Percentiles rank a stretch among this genome's conserved stretches.
Evolutionary conservation across 2,329 filamentous ascomycete species (phyloP).

Genomic region (Sordariomycetes sp.): DNA sequence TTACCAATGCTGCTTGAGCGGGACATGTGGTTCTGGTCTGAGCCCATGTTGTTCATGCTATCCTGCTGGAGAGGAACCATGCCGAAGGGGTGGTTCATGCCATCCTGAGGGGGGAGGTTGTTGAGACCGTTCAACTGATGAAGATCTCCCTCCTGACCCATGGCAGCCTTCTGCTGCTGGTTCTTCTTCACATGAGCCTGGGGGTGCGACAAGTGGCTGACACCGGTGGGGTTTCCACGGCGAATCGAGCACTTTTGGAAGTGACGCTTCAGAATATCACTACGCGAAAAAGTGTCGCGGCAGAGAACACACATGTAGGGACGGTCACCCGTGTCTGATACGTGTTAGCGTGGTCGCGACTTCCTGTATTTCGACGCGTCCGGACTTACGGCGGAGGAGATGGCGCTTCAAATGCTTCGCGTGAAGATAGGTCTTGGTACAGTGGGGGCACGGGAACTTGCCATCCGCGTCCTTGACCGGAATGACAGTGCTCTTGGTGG

Average conservation of each 20-base stretch:
- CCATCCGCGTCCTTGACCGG: conserved; percentile 94
- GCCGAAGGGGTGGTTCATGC: conserved; percentile 48
- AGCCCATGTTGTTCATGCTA: conserved; percentile 49
- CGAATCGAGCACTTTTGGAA: conserved; percentile 98
- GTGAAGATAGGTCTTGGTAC: conserved; percentile 95
- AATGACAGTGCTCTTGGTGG: conserved; percentile 71
- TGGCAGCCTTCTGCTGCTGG: conserved; percentile 45
- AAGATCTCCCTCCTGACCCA: conserved; percentile 44
- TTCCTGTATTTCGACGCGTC: neutral
- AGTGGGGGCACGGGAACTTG: conserved; percentile 96
- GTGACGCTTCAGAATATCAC: conserved; percentile 96
- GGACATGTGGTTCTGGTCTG: conserved; percentile 53
- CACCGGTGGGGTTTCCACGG: conserved; percentile 89
- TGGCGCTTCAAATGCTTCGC: conserved; percentile 97
- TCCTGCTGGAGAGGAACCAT: conserved; percentile 48
- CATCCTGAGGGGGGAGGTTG: conserved; percentile 44
- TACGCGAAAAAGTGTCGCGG: conserved; percentile 95
- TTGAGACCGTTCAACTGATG: conserved; percentile 53
- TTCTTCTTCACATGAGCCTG: conserved; percentile 82
- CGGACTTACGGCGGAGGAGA: conserved; percentile 80
- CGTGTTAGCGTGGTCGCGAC: neutral
- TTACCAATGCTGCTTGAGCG: conserved; percentile 53
- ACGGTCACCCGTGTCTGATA: conserved; percentile 84
- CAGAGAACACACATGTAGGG: conserved; percentile 98
- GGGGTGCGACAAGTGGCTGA: conserved; percentile 88